Evolutionary conservation across 441 rosid genomes (phyloP), one percentile per base, ranked within the genome.

Genomic region (Metrosideros polymorpha): DNA sequence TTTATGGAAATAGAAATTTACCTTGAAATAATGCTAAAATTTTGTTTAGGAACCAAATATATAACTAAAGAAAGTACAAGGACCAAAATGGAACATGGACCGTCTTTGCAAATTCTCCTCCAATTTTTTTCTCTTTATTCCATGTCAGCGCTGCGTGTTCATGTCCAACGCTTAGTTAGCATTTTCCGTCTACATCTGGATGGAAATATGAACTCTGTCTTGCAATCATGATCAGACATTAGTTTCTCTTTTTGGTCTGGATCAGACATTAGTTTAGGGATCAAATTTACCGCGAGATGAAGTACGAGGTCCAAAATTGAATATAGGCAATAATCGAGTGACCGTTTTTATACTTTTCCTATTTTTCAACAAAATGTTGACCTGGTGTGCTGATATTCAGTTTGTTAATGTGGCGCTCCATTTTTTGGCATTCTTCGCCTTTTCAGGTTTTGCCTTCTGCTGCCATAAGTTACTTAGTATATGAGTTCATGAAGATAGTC

Each of bases 391-490:
- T 71, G 79, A 35, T 71, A 5, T 42, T 71, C 47, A 39, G 47
- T 71, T 71, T 71, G 79, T 71, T 71, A 39, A 71, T 35, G 47
- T 12, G 79, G 42, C 13, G n/a, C 77, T 39, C 39, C 22, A 35
- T 10, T 51, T 71, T 19, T 71, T 10, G 15, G 47, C 79, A 83
- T 55, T 30, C 54, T 18, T 50, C 51, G 25, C 29, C 30, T 50
- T 59, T 85, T 87, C 52, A 97, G 99, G 99, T 96, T 89, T 90
- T 97, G 66, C 99, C 98, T 56, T 97, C 98, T 0, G 98, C 97
- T 17, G 97, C 98, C 12, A 95, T 97, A 89, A 96, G 99, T 90
- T 97, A 94, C 92, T 91, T 97, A 5, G 91, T 97, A 50, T 96
- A 96, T 12, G 98, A 97, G 90, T 96, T 91, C 90, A 92, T 94